These are phyloP conservation scores for Corrigiola litoralis DNA, from an alignment of 179 eudicot genomes.

Conservation along the genomic window DNA sequence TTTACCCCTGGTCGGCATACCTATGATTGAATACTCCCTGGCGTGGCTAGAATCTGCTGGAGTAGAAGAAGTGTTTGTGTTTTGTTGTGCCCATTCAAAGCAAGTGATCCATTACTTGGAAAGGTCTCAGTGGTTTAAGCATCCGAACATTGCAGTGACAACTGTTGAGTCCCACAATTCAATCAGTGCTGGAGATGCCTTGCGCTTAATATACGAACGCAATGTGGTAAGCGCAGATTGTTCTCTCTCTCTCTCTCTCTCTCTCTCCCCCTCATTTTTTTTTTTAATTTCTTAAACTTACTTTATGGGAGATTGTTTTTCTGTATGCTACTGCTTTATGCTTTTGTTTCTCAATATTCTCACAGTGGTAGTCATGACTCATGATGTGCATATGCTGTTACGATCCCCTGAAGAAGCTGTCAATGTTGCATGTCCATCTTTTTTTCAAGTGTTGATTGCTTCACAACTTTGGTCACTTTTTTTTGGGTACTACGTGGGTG, in stretches of 20 bases:
- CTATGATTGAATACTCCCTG: slow-evolving; percentile 91
- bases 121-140: slow-evolving; percentile 66
- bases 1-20: slow-evolving; percentile 72
- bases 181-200: slow-evolving; percentile 89
- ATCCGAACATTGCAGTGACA: slow-evolving; percentile 70
- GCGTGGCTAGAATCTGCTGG: slow-evolving; percentile 97
- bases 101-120: slow-evolving; percentile 78
- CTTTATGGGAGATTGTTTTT: slow-evolving; percentile 10
- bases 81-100: slow-evolving; percentile 95
- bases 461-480: background rate
- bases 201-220: slow-evolving; percentile 77
- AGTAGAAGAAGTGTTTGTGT: slow-evolving; percentile 85
- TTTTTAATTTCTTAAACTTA: too few relatives aligned
- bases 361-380: background rate
- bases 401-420: background rate
- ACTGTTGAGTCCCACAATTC: slow-evolving; percentile 78
- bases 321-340: background rate
- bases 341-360: background rate
- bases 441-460: background rate
- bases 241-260: too few relatives aligned
- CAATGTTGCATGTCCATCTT: background rate
- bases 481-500: background rate
- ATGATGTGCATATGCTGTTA: slow-evolving; percentile 9
- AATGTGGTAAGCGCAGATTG: slow-evolving; percentile 58
- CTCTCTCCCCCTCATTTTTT: too few relatives aligned